Base-by-base conservation (phyloP, 345 rosid genomes). In the Boechera retrofracta region DNA sequence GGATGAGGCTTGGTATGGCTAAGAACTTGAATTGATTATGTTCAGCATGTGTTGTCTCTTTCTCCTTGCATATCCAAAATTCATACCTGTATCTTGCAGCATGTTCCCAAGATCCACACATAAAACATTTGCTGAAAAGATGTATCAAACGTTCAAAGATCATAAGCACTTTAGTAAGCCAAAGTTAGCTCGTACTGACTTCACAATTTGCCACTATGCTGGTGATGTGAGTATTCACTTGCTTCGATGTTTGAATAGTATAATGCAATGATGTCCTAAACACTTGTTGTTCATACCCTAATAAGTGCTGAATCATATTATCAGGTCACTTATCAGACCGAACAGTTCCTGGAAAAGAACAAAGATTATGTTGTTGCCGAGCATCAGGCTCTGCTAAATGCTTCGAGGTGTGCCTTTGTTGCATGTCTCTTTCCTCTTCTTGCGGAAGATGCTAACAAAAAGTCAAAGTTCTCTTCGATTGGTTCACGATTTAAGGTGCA, bases 51-150 rank as follows among this genome's bases (percentile, higher is more conserved):
- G 35, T 72, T 70, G 54, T 35, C 36, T 51, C 10, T 62, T 63
- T 80, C 58, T 45, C 65, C 58, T 48, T 64, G 35, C 35, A 77
- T 78, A 71, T 61, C 67, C 67, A 33, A 71, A 18, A 7, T 58
- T 68, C 58, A 39, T 36, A 44, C 56, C 60, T 82, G 61, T 70
- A 32, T 82, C 80, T 35, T 89, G 82, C 81, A 95, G 99, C 72
- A 94, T 94, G 99, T 94, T 94, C 77, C 99, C 98, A 10, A 88
- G 94, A 88, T 92, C 99, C 71, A 95, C 99, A 10, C 99, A 95
- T 81, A 98, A 95, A 83, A 92, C 99, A 70, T 95, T 95, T 89
- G 88, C 97, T 73, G 87, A 95, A 84, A 95, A 92, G 89, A 82
- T 95, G 91, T 95, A 87, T 85, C 99, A 95, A 85, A 89, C 94